phyloP scores from a whole-genome alignment of 2,329 filamentous ascomycete species.

The Aspergillus udagawae region DNA sequence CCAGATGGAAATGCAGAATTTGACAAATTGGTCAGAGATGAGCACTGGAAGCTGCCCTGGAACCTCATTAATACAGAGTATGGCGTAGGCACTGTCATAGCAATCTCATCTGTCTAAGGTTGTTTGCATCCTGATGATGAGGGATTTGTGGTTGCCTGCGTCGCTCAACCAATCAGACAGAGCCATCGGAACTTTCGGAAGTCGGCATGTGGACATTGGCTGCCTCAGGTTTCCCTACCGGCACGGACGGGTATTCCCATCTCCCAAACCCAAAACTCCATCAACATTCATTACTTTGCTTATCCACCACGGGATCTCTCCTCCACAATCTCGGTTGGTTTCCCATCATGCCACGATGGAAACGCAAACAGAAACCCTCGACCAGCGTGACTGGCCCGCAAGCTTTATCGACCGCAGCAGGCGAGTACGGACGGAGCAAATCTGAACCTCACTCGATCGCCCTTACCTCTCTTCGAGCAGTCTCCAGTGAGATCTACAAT shows the following conservation, averaged over 20 bases:
- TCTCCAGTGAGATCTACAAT: constrained; percentile 4
- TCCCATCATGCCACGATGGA: constrained; percentile 18
- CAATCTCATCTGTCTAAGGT: too few relatives aligned
- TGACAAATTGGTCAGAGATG: too few relatives aligned
- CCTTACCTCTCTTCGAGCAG: constrained; percentile 14
- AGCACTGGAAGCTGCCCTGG: neutral
- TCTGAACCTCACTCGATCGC: constrained; percentile 5
- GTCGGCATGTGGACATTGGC: neutral
- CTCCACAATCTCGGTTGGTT: neutral
- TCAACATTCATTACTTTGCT: neutral
- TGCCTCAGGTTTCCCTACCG: neutral
- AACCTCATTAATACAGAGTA: too few relatives aligned
- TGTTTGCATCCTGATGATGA: too few relatives aligned
- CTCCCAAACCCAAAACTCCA: neutral
- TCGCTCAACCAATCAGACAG: neutral
- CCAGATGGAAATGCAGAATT: too few relatives aligned
- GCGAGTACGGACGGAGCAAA: constrained; percentile 4
- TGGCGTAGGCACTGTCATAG: too few relatives aligned
- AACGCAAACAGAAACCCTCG: constrained; percentile 14
- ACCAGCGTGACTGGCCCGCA: neutral
- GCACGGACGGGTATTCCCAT: neutral
- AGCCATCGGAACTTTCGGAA: neutral
- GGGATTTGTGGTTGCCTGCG: too few relatives aligned
- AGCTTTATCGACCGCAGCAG: neutral
- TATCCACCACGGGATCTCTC: neutral